A percentile compares a stretch with the other conserved stretches of the same genome.
These are phyloP conservation scores for Plantago major DNA, from an alignment of 257 asterid genomes.

Conservation along the genomic window DNA sequence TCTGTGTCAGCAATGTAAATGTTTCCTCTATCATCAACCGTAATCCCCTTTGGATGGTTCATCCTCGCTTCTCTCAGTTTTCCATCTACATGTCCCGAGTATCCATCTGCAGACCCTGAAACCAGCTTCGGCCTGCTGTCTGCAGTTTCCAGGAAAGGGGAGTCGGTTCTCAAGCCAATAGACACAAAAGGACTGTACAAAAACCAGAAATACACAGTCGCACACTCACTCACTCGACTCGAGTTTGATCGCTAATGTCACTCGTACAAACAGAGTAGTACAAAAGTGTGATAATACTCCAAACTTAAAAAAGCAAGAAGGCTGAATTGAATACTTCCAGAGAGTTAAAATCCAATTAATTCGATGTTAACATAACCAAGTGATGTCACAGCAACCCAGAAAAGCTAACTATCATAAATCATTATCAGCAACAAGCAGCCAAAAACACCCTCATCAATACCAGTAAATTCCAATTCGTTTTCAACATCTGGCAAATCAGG, in stretches of 20 bases:
- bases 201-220: neutral
- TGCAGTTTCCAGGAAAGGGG: constrained; percentile 19
- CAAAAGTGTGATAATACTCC: too few species aligned
- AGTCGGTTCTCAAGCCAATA: constrained; percentile 13
- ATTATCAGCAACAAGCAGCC: constrained; percentile 19
- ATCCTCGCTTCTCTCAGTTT: constrained; percentile 70
- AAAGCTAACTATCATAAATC: constrained; percentile 17
- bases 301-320: too few species aligned
- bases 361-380: constrained; percentile 11
- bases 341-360: neutral
- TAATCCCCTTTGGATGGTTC: constrained; percentile 93
- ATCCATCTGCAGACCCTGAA: constrained; percentile 88
- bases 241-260: too few species aligned
- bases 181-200: neutral
- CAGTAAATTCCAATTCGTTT: constrained; percentile 14
- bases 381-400: constrained; percentile 14
- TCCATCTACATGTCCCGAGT: constrained; percentile 80
- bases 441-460: neutral
- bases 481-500: constrained; percentile 19
- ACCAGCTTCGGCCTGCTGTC: constrained; percentile 81
- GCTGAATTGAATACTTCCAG: too few species aligned
- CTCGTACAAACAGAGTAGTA: too few species aligned
- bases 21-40: constrained; percentile 86
- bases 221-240: too few species aligned
- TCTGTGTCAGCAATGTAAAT: constrained; percentile 82